These are phyloP conservation scores for Acanthamoeba triangularis DNA, from an alignment of 208 protist genomes.

Conservation along the genomic window DNA sequence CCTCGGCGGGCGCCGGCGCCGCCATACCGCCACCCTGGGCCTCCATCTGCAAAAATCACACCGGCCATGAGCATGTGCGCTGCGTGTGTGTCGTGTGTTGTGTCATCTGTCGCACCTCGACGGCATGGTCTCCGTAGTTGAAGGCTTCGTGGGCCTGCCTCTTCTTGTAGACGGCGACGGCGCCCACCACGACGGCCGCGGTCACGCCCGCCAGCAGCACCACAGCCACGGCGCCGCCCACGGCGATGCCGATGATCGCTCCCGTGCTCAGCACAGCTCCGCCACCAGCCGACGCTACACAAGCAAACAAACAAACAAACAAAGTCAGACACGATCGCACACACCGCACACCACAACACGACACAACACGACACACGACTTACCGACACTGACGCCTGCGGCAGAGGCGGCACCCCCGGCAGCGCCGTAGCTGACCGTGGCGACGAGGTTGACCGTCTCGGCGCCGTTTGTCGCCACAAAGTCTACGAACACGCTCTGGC, in stretches of 20 bases:
- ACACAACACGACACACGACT: not conserved
- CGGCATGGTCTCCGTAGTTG: conserved; percentile 10
- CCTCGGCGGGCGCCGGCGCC: not conserved
- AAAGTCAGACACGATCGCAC: not conserved
- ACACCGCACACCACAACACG: not conserved
- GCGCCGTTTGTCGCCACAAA: not conserved
- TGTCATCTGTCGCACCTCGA: not conserved
- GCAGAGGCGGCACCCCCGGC: not conserved
- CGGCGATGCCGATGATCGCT: conserved; percentile 3
- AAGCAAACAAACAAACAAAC: not conserved
- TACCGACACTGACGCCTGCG: not conserved
- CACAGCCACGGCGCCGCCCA: not conserved
- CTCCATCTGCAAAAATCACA: not conserved
- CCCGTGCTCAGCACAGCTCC: not conserved
- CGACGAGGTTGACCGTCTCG: not conserved
- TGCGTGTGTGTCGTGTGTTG: not conserved
- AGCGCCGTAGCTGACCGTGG: conserved; percentile 7
- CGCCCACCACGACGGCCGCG: not conserved
- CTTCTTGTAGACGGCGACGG: not conserved
- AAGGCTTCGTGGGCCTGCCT: not conserved
- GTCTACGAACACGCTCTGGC: not conserved
- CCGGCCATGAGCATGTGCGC: not conserved
- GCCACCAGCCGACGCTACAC: not conserved
- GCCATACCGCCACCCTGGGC: not conserved
- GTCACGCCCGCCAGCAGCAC: conserved; percentile 10